Percentiles rank a stretch among this genome's conserved stretches.
phyloP scores from a whole-genome alignment of 768 basidiomycete species.

The Strobilomyces echinocephalus region DNA sequence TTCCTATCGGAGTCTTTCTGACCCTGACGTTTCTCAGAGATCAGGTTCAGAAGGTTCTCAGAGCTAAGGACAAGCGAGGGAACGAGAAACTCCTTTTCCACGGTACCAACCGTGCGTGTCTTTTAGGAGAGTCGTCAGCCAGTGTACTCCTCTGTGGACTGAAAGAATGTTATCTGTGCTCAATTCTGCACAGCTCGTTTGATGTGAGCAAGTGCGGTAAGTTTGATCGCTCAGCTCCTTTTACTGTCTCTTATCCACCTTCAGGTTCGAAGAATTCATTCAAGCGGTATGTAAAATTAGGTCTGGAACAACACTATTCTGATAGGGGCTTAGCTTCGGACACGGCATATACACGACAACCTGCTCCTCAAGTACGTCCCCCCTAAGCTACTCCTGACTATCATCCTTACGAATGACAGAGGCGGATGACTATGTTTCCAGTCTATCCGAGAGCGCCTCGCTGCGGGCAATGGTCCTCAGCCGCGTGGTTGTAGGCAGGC shows the following conservation, averaged over 20 bases:
- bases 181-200: constrained; percentile 54
- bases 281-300: constrained; percentile 33
- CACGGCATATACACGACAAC: constrained; percentile 62
- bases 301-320: background rate
- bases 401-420: constrained; percentile 35
- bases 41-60: constrained; percentile 25
- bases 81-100: constrained; percentile 64
- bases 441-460: constrained; percentile 36
- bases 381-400: background rate
- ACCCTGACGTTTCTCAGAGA: constrained; percentile 14
- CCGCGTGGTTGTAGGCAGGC: constrained; percentile 61
- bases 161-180: constrained; percentile 51
- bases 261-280: constrained; percentile 54
- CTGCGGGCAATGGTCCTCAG: constrained; percentile 52
- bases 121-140: constrained; percentile 48
- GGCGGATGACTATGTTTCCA: constrained; percentile 60
- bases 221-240: constrained; percentile 14
- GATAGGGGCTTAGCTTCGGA: constrained; percentile 48
- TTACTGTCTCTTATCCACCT: constrained; percentile 7
- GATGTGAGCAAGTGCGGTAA: constrained; percentile 55
- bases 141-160: constrained; percentile 46
- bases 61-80: constrained; percentile 28
- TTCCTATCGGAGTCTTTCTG: constrained; percentile 14
- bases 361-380: constrained; percentile 57
- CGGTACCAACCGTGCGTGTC: constrained; percentile 58